Percentiles rank a stretch among this genome's conserved stretches.
Conservation (phyloP, 1,284 basidiomycete genomes). For the Agroathelia rolfsii region DNA sequence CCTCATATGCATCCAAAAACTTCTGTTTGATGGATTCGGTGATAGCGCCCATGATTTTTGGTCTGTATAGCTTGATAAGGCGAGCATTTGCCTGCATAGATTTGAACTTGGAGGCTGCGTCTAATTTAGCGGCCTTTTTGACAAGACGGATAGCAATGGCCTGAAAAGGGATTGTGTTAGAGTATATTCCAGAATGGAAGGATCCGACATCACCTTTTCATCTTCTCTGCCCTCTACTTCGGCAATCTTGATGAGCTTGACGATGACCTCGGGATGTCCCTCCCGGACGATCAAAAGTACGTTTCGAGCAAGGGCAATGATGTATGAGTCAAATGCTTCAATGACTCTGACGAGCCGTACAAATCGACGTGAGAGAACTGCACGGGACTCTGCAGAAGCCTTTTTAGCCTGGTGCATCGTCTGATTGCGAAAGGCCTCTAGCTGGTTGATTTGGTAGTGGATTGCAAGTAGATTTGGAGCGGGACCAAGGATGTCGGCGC, state of each 20-base stretch:
- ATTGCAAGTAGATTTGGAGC: conserved; percentile 83
- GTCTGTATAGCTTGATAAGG: conserved; percentile 92
- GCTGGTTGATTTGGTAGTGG: conserved; percentile 82
- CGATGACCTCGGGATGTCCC: conserved; percentile 77
- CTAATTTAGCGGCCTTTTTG: conserved; percentile 84
- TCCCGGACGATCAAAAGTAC: conserved; percentile 75
- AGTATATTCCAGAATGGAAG: conserved; percentile 1
- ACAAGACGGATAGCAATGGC: conserved; percentile 89
- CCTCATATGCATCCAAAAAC: conserved; percentile 64
- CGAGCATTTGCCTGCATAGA: conserved; percentile 90
- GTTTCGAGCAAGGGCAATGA: conserved; percentile 70
- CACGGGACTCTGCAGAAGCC: conserved; percentile 58
- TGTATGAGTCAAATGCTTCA: conserved; percentile 80
- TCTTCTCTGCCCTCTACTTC: conserved; percentile 91
- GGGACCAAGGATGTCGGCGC: conserved; percentile 67
- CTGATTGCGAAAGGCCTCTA: conserved; percentile 90
- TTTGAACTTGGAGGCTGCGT: conserved; percentile 83
- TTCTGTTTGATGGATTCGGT: conserved; percentile 66
- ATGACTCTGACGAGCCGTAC: conserved; percentile 81
- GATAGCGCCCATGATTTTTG: conserved; percentile 81
- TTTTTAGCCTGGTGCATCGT: conserved; percentile 89
- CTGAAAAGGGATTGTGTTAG: conserved; percentile 34
- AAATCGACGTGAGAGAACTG: conserved; percentile 73
- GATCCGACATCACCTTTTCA: conserved; percentile 63
- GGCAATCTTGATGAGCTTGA: conserved; percentile 88